These are phyloP conservation scores for Candida khao-thaluensis DNA, from an alignment of 805 yeast genomes.

Conservation along the genomic window DNA sequence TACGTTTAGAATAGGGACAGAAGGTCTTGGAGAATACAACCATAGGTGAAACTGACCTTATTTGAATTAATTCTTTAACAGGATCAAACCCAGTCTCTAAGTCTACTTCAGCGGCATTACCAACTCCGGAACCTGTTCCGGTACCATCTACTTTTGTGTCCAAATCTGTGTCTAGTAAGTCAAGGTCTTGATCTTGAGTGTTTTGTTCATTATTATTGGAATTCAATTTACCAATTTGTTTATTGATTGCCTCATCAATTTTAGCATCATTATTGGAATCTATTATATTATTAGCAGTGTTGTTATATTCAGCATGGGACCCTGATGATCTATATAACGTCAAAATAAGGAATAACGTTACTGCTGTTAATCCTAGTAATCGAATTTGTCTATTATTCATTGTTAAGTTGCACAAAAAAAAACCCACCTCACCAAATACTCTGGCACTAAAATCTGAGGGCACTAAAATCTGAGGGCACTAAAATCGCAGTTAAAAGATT, in stretches of 20 bases:
- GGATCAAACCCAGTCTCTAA: constrained; percentile 29
- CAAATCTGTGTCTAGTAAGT: constrained; percentile 13
- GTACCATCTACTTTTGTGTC: constrained; percentile 24
- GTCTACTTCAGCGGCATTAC: constrained; percentile 12
- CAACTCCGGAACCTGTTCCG: constrained; percentile 9
- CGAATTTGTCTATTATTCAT: constrained; percentile 13
- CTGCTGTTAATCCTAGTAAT: constrained; percentile 10
- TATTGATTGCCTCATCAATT: constrained; percentile 40
- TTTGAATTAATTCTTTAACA: constrained; percentile 46
- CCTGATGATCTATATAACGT: constrained; percentile 10
- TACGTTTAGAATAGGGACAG: constrained; percentile 75
- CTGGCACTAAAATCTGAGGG: not conserved
- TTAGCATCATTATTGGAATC: constrained; percentile 35
- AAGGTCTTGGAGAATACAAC: constrained; percentile 53
- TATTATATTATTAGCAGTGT: constrained; percentile 23
- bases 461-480: too few species aligned
- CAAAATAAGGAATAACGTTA: constrained; percentile 11
- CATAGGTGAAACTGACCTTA: constrained; percentile 62
- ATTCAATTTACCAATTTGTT: constrained; percentile 29
- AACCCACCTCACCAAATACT: not conserved
- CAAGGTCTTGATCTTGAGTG: not conserved
- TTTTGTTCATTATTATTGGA: constrained; percentile 1
- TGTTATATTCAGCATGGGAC: not conserved
- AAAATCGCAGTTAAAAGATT: too few species aligned
- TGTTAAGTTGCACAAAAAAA: constrained; percentile 2